Evolutionary conservation across 108 stramenopile species (phyloP).

Genomic region (Fragilaria radians): DNA sequence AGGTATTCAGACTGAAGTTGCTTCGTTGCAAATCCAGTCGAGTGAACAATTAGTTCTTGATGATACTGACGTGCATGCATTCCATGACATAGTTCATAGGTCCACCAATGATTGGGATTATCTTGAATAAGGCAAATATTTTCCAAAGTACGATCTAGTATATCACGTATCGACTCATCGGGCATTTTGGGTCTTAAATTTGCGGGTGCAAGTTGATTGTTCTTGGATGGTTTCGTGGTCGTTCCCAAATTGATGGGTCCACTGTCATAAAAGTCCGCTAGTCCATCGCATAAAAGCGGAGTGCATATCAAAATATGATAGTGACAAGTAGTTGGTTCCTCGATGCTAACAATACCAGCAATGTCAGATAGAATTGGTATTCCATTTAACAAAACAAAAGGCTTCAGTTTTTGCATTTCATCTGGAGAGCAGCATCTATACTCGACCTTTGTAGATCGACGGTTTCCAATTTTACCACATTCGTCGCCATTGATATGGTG

Average conservation of each 20-base stretch:
- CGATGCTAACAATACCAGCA: slow-evolving; percentile 9
- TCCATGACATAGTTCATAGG: slow-evolving; percentile 71
- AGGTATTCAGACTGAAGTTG: slow-evolving; percentile 44
- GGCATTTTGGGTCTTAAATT: slow-evolving; percentile 15
- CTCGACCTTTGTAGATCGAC: slow-evolving; percentile 37
- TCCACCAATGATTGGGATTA: slow-evolving; percentile 29
- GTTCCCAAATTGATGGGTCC: not conserved
- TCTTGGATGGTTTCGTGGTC: not conserved
- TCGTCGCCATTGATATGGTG: slow-evolving; percentile 37
- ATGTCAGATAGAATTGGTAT: slow-evolving; percentile 20
- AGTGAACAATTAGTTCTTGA: slow-evolving; percentile 36
- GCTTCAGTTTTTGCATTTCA: slow-evolving; percentile 20
- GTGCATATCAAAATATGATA: slow-evolving; percentile 73
- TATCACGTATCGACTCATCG: slow-evolving; percentile 45
- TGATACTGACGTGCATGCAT: slow-evolving; percentile 65
- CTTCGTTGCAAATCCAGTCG: slow-evolving; percentile 16
- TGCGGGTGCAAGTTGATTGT: not conserved
- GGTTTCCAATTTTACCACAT: slow-evolving; percentile 50
- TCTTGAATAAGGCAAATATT: slow-evolving; percentile 1
- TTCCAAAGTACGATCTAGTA: slow-evolving; percentile 35
- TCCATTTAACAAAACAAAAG: slow-evolving; percentile 18
- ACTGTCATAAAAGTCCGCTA: not conserved
- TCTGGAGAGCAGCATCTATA: slow-evolving; percentile 56
- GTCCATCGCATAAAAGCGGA: slow-evolving; percentile 44
- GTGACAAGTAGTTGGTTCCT: slow-evolving; percentile 25